Conservation (phyloP, 257 asterid species). For the Fraxinus quadrangulata region DNA sequence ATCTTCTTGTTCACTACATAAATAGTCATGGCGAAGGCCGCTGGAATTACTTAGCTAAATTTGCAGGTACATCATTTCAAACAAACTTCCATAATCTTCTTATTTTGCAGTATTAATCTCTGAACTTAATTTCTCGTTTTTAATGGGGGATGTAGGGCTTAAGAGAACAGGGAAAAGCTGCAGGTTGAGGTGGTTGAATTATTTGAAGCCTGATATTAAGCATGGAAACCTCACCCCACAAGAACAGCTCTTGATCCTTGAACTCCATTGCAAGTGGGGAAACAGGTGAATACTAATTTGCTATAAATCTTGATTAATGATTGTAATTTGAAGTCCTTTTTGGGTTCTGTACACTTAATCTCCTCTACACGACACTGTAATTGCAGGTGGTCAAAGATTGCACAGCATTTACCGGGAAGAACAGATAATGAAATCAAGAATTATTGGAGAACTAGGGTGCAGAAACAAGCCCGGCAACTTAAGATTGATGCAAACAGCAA, state of each 20-base stretch:
- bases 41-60: slow-evolving; percentile 72
- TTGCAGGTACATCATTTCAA: slow-evolving; percentile 49
- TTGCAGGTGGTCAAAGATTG: slow-evolving; percentile 83
- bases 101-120: not conserved
- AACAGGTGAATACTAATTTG: slow-evolving; percentile 50
- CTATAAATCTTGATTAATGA: not conserved
- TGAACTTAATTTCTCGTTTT: not conserved
- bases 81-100: not conserved
- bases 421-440: slow-evolving; percentile 88
- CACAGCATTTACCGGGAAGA: slow-evolving; percentile 77
- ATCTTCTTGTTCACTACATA: slow-evolving; percentile 62
- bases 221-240: slow-evolving; percentile 77
- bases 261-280: slow-evolving; percentile 88
- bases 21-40: slow-evolving; percentile 76
- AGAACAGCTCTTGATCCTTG: slow-evolving; percentile 78
- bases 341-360: not conserved
- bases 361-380: not conserved
- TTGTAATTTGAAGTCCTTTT: too few relatives aligned
- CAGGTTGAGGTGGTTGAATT: slow-evolving; percentile 85
- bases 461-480: slow-evolving; percentile 83
- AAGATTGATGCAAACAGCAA: slow-evolving; percentile 77
- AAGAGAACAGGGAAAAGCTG: slow-evolving; percentile 92
- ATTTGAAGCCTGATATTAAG: slow-evolving; percentile 80
- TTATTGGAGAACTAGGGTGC: slow-evolving; percentile 90
- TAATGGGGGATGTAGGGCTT: slow-evolving; percentile 45